Percentiles rank a stretch among this genome's conserved stretches.
Evolutionary conservation across 768 basidiomycete genomes (phyloP).

Genomic region (Lactifluus subvellereus): DNA sequence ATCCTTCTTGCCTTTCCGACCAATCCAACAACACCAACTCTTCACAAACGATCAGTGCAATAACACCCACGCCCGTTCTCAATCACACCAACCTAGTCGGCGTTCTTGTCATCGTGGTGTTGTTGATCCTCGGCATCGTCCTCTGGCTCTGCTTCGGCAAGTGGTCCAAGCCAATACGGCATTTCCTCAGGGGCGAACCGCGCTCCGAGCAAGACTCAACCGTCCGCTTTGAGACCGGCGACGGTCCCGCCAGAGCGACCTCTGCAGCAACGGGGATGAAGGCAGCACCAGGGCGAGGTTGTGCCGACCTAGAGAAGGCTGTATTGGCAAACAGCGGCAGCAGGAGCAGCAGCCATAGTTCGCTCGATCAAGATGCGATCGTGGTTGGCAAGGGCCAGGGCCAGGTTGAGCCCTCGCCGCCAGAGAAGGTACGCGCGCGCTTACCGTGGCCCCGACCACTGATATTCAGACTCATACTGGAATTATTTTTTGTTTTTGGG

Average conservation of each 20-base stretch:
- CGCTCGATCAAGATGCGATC: slow-evolving; percentile 4
- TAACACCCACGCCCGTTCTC: slow-evolving; percentile 12
- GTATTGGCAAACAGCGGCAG: neutral
- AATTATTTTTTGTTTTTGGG: too few species aligned
- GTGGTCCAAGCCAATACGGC: slow-evolving; percentile 25
- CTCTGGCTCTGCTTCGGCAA: slow-evolving; percentile 29
- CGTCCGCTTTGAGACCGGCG: neutral
- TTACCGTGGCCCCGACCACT: too few species aligned
- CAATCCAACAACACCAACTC: neutral
- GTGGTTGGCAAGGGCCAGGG: neutral
- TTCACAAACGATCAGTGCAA: neutral
- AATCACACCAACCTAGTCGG: slow-evolving; percentile 27
- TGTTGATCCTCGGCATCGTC: slow-evolving; percentile 14
- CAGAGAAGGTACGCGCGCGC: slow-evolving; percentile 2
- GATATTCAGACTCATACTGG: too few species aligned
- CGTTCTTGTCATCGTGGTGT: slow-evolving; percentile 27
- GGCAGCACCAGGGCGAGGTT: neutral
- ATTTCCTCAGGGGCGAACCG: slow-evolving; percentile 9
- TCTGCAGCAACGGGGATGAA: too few species aligned
- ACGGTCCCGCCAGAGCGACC: too few species aligned
- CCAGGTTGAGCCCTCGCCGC: neutral
- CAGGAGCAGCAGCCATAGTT: neutral
- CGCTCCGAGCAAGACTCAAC: neutral
- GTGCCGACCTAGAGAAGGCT: slow-evolving; percentile 1
- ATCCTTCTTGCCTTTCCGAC: neutral